These are phyloP conservation scores for Geranomyces michiganensis DNA, from an alignment of 192 early-diverging fungal species.

Conservation along the genomic window DNA sequence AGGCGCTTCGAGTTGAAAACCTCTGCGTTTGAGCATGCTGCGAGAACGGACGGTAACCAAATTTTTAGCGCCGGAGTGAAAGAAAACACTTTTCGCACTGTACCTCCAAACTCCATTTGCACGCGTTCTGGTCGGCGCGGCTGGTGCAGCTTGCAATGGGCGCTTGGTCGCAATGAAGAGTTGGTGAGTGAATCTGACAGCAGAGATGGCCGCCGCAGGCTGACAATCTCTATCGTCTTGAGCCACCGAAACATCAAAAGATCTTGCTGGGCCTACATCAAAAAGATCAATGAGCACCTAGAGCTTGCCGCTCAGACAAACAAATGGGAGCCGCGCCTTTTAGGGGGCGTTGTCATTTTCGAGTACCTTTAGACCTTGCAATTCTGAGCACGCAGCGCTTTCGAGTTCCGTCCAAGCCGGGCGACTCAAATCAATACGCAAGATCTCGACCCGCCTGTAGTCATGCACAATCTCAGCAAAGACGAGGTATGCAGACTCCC, in stretches of 20 bases:
- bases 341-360: too few species aligned
- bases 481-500: constrained; percentile 3
- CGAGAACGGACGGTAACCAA: too few species aligned
- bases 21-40: too few species aligned
- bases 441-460: constrained; percentile 31
- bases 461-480: constrained; percentile 40
- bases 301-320: too few species aligned
- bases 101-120: too few species aligned
- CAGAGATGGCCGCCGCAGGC: neutral
- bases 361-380: too few species aligned
- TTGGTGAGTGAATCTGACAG: neutral
- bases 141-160: neutral
- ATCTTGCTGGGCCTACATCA: neutral
- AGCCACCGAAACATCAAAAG: neutral
- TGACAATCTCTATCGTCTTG: constrained; percentile 6
- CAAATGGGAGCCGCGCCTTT: too few species aligned
- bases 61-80: too few species aligned
- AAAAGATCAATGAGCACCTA: neutral
- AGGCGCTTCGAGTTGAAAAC: too few species aligned
- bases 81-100: too few species aligned
- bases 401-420: constrained; percentile 32
- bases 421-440: constrained; percentile 37
- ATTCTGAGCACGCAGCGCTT: constrained; percentile 2
- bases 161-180: neutral
- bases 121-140: too few species aligned